Base-by-base conservation (phyloP, 768 basidiomycete species). In the Naganishia vaughanmartiniae region DNA sequence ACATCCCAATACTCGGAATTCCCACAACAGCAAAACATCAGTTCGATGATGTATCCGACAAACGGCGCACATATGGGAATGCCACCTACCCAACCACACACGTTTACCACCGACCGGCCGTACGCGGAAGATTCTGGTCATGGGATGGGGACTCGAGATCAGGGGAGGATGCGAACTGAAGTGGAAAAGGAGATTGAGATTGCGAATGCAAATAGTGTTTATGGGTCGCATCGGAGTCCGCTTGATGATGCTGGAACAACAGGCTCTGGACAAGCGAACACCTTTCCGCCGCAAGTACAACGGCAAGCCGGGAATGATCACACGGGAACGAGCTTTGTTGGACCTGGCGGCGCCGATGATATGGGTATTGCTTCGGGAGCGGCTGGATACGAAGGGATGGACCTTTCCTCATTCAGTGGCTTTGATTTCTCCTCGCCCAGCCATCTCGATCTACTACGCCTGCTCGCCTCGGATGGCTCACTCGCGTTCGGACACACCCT, bases 391-490 rank as follows among this genome's bases (percentile, higher is more conserved):
- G 39, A 63, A 63, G 39, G 39, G 5, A 45, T 63, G 39, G 60
- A 63, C 17, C 28, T 63, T 30, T 42, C 60, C 24, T 63, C 60
- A 28, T 45, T 63, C 15, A 26, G 39, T n/a, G 60, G 42, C 17
- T 63, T 63, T 30, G 60, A 63, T 28, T 63, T 63, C 17, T 42
- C 60, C 1, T 63, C 60, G 3, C 60, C 60, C 4, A 54, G 46
- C 10, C 58, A 70, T 30, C 33, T 70, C 15, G 69, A 70, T 33
- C 60, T 70, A 6, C 31, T 70, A 11, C 58, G 54, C 21, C 42
- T 70, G 7, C 39, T 70, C 21, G 69, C 69, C 2, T 70, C 69
- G 12, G 69, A 70, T 45, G 42, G 58, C 10, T 70, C 69, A 11
- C 57, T 65, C 26, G 63, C 58, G 1, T 70, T 70, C 53, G 53